Evolutionary conservation across 2,329 filamentous ascomycete species (phyloP).

Genomic region (Colletotrichum tofieldiae): DNA sequence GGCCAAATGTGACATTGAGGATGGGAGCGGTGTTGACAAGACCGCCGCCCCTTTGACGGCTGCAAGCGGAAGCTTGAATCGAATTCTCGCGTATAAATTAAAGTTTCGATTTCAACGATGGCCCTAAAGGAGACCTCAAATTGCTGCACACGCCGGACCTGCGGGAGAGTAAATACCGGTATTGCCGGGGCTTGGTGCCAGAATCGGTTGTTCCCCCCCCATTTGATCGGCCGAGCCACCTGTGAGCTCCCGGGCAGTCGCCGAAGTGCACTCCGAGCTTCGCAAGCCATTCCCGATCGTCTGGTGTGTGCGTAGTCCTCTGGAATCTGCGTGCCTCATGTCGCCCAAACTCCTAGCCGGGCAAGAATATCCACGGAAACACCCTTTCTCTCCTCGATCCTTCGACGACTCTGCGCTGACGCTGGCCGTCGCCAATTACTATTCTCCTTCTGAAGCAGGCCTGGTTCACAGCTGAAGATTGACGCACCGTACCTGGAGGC

Average conservation of each 20-base stretch:
- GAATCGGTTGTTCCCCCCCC: background rate
- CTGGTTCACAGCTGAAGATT: background rate
- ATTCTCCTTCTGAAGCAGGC: background rate
- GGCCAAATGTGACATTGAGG: background rate
- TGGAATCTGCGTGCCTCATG: background rate
- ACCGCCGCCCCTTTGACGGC: background rate
- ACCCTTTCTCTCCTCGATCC: background rate
- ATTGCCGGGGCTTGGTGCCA: background rate
- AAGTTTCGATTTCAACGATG: conserved; percentile 3
- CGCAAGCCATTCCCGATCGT: background rate
- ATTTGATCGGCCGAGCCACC: background rate
- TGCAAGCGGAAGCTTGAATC: background rate
- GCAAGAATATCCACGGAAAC: background rate
- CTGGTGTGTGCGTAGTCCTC: background rate
- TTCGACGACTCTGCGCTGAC: background rate
- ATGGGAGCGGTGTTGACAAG: background rate
- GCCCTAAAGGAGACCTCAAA: background rate
- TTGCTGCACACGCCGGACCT: background rate
- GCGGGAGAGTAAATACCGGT: background rate
- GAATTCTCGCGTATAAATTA: conserved; percentile 6
- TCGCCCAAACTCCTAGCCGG: background rate
- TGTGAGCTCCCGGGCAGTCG: background rate
- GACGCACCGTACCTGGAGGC: background rate
- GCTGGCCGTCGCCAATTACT: background rate
- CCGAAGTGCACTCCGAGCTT: too few relatives aligned